Evolutionary conservation across 768 basidiomycete genomes (phyloP).

Genomic region (Auriscalpium orientale): DNA sequence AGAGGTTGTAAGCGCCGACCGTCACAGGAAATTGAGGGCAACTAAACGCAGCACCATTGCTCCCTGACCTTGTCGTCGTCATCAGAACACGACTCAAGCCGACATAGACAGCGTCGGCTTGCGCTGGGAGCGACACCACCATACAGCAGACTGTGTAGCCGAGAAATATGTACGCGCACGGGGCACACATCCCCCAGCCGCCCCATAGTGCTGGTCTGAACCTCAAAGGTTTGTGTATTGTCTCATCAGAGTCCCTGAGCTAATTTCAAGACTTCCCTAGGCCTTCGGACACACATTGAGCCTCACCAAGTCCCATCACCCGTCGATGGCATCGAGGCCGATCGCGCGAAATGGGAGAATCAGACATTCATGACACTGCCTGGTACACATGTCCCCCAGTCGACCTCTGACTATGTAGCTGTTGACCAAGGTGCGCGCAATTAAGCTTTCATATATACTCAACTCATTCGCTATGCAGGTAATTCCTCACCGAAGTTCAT

Average conservation of each 20-base stretch:
- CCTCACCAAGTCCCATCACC: conserved; percentile 89
- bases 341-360: conserved; percentile 72
- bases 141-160: too few species aligned
- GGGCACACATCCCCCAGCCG: conserved; percentile 13
- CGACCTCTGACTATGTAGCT: conserved; percentile 83
- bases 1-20: too few species aligned
- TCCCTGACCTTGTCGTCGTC: too few species aligned
- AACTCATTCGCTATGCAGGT: conserved; percentile 33
- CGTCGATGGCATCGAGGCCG: conserved; percentile 67
- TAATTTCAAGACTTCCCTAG: conserved; percentile 27
- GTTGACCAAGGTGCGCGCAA: conserved; percentile 72
- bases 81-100: too few species aligned
- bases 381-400: conserved; percentile 63
- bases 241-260: too few species aligned
- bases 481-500: conserved; percentile 91
- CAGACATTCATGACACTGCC: conserved; percentile 60
- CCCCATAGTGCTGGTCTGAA: conserved; percentile 13
- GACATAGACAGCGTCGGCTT: too few species aligned
- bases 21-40: too few species aligned
- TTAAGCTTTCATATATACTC: not conserved
- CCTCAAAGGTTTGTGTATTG: conserved; percentile 1
- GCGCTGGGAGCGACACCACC: too few species aligned
- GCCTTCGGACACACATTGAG: conserved; percentile 78
- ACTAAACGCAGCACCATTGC: too few species aligned
- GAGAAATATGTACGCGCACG: not conserved